A percentile compares a stretch with the other conserved stretches of the same genome.
phyloP scores from a whole-genome alignment of 352 stramenopile species.

The Globisporangium barbulae region DNA sequence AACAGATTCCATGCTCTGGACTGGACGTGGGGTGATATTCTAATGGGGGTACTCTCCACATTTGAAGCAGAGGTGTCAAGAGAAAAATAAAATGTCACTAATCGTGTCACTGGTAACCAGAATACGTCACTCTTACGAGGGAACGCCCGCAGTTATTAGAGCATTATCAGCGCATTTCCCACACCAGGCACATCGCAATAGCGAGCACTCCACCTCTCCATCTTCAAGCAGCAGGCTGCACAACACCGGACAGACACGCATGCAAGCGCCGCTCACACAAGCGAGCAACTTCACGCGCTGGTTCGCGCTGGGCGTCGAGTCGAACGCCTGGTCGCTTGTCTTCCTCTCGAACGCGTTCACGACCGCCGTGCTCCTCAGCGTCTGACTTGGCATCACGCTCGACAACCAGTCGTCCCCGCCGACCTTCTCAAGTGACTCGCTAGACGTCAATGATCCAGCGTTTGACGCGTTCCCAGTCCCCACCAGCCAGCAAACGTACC shows the following conservation, averaged over 20 bases:
- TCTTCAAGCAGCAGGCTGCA: too few relatives aligned
- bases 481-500: not conserved
- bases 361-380: not conserved
- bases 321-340: constrained; percentile 8
- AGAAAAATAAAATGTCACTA: too few relatives aligned
- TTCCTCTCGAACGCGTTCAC: constrained; percentile 1
- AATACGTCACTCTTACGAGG: too few relatives aligned
- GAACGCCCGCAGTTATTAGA: too few relatives aligned
- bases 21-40: too few relatives aligned
- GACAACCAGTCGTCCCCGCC: too few relatives aligned
- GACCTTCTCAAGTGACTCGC: not conserved
- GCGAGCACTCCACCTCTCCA: too few relatives aligned
- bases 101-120: not conserved
- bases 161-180: too few relatives aligned
- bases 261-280: not conserved
- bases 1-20: too few relatives aligned
- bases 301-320: constrained; percentile 5
- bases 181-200: too few relatives aligned
- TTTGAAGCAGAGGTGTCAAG: too few relatives aligned
- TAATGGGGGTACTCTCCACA: too few relatives aligned
- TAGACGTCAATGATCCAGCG: not conserved
- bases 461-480: constrained; percentile 1
- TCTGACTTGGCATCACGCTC: constrained; percentile 3
- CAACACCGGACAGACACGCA: not conserved
- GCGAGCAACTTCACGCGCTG: constrained; percentile 9